Conservation (phyloP, 345 rosid genomes). For the Eucalyptus polyanthemos region DNA sequence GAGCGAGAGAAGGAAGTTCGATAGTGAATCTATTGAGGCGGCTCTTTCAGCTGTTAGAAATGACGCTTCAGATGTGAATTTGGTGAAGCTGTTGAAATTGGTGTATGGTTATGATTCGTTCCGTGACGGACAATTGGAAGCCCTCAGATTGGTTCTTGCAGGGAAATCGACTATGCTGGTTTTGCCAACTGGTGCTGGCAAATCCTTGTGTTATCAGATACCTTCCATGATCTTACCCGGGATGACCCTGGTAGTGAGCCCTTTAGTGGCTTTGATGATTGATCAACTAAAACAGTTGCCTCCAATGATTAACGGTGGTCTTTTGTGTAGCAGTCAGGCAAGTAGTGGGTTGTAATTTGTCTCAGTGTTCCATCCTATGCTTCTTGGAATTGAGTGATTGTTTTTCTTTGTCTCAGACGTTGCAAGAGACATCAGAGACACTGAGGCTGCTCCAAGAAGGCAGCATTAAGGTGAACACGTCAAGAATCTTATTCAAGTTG, state of each 20-base stretch:
- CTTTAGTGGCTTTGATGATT: conserved; percentile 83
- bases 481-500: neutral
- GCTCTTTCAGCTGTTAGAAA: conserved; percentile 32
- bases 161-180: conserved; percentile 75
- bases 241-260: conserved; percentile 62
- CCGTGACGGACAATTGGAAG: conserved; percentile 56
- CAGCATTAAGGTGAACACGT: conserved; percentile 42
- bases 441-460: conserved; percentile 56
- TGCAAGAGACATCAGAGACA: conserved; percentile 71
- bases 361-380: neutral
- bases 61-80: conserved; percentile 52
- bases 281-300: conserved; percentile 94
- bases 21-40: conserved; percentile 23
- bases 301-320: conserved; percentile 46
- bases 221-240: conserved; percentile 81
- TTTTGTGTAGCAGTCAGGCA: conserved; percentile 82
- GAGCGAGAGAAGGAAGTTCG: neutral
- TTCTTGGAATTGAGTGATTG: neutral
- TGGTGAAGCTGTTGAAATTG: conserved; percentile 34
- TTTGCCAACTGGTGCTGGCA: conserved; percentile 91
- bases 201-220: conserved; percentile 88
- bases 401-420: conserved; percentile 25
- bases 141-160: conserved; percentile 42
- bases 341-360: neutral
- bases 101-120: conserved; percentile 44